Base-by-base conservation (phyloP, 345 rosid genomes). In the Physaria fendleri region DNA sequence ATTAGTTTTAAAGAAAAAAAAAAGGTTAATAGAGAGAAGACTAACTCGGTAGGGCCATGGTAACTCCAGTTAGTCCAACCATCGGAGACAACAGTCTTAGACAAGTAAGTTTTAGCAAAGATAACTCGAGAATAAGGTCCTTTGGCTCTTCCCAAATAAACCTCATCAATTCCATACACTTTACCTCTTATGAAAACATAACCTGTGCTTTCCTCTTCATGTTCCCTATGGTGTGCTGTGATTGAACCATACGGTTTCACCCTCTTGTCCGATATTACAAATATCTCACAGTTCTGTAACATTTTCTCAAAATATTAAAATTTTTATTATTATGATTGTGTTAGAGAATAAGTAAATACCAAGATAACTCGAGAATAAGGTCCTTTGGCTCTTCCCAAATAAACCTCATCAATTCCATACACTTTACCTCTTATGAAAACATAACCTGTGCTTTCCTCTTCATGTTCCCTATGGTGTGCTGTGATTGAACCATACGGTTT, bases 41-140 rank as follows among this genome's bases (percentile, higher is more conserved):
- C 95, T 77, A 69, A 88, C 95, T 84, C 53, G 2, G 93, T 69
- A 2, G 65, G 44, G 53, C 90, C 90, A 0, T 22, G 18, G 52
- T 74, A 86, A 71, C 95, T 86, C 95, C 98, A 86, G 28, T 85
- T 85, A 22, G 93, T 86, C 98, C 95, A 88, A 16, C 95, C 96
- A 0, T 60, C 22, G 2, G 93, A 83, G 5, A 77, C 86, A 23
- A 84, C 71, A 46, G 95, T 75, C 67, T 52, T 88, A 1, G 95
- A 92, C 66, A 88, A 75, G 78, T 84, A 86, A 11, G 81, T 70
- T 51, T 80, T 58, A 13, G 90, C 87, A 45, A 86, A 84, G 9
- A 83, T 37, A 4, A 80, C 86, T 33, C 90, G 76, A 29, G 95
- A 92, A 65, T 65, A 78, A 9, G 90, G 76, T 16, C 94, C 97